Percentiles rank a stretch among this genome's conserved stretches.
These are phyloP conservation scores for Ascoidea tarda DNA, from an alignment of 805 yeast species.

Conservation along the genomic window DNA sequence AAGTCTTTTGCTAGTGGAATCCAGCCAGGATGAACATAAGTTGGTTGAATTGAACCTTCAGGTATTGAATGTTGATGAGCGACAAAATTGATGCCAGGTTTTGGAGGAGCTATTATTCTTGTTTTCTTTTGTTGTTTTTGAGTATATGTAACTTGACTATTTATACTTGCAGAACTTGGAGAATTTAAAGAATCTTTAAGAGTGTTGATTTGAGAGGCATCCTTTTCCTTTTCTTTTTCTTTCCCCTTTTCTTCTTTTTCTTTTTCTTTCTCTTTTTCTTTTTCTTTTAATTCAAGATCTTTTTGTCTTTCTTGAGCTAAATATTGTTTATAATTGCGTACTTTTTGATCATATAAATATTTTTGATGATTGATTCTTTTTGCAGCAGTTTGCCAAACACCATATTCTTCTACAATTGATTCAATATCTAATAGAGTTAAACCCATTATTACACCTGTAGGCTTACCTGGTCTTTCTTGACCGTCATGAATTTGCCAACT, in stretches of 20 bases:
- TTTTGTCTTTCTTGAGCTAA: slow-evolving; percentile 9
- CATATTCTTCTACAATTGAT: slow-evolving; percentile 66
- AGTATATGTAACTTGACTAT: slow-evolving; percentile 12
- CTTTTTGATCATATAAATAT: slow-evolving; percentile 11
- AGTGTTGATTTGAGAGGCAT: too few species aligned
- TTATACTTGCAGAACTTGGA: slow-evolving; percentile 12
- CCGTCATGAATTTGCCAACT: slow-evolving; percentile 81
- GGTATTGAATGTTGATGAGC: slow-evolving; percentile 55
- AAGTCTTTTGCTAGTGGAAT: slow-evolving; percentile 82
- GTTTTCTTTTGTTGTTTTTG: slow-evolving; percentile 5
- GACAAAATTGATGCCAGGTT: slow-evolving; percentile 17
- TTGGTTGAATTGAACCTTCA: slow-evolving; percentile 53
- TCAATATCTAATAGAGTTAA: slow-evolving; percentile 70
- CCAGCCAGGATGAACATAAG: slow-evolving; percentile 84
- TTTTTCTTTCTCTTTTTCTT: too few species aligned
- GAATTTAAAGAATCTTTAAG: slow-evolving; percentile 1
- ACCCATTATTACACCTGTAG: slow-evolving; percentile 68
- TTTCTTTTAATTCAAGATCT: not conserved
- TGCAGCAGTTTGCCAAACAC: slow-evolving; percentile 73
- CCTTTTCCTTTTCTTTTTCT: too few species aligned
- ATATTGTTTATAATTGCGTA: slow-evolving; percentile 7
- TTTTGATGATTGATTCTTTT: slow-evolving; percentile 20
- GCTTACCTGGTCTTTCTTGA: slow-evolving; percentile 53
- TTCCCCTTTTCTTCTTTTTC: too few species aligned
- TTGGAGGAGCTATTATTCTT: slow-evolving; percentile 5